Evolutionary conservation across 225 moss, liverwort and hornwort genomes (phyloP), one percentile per base, ranked within the genome.

Genomic region (Polytrichum formosum): DNA sequence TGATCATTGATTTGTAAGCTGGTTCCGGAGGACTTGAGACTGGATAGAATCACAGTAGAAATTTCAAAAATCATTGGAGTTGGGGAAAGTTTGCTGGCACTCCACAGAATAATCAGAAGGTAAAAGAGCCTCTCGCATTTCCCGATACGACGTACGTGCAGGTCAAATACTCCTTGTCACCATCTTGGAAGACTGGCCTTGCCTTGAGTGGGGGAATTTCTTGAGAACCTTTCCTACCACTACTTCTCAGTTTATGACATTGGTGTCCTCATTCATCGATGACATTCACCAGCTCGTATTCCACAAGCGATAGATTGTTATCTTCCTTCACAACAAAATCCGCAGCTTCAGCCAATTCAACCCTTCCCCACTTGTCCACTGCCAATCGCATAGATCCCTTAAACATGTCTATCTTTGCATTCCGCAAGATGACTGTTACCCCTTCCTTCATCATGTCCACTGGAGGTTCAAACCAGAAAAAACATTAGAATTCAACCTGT

Each of bases 341-440:
- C 5, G 77, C 90, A 1, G 90, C 78, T 13, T 98, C 97, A 17
- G 91, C 82, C 0, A 94, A 86, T 81, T 98, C 94, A 73, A 98
- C 97, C 85, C 94, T 84, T 6, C 97, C 97, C 97, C 97, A 98
- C 20, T 98, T 98, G 35, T 98, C 97, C 74, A 98, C 94, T 6
- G 97, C 97, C 90, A 98, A 79, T 46, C 97, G 92, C 97, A 98
- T 98, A 61, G 94, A 98, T 28, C 97, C 97, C 81, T 98, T 98
- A 74, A 98, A 98, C 97, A 98, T 98, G 77, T 98, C 97, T 35
- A 98, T 98, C 85, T 98, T 98, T 1, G 94, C 97, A 67, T 98
- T 98, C 66, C 97, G 94, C 64, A 98, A 69, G 68, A 92, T 90
- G 54, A 98, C 92, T 1, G 92, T 92, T 1, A 94, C 90, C 7